These are phyloP conservation scores for Colletotrichum chrysophilum DNA, from an alignment of 2,329 filamentous ascomycete species.

Conservation along the genomic window DNA sequence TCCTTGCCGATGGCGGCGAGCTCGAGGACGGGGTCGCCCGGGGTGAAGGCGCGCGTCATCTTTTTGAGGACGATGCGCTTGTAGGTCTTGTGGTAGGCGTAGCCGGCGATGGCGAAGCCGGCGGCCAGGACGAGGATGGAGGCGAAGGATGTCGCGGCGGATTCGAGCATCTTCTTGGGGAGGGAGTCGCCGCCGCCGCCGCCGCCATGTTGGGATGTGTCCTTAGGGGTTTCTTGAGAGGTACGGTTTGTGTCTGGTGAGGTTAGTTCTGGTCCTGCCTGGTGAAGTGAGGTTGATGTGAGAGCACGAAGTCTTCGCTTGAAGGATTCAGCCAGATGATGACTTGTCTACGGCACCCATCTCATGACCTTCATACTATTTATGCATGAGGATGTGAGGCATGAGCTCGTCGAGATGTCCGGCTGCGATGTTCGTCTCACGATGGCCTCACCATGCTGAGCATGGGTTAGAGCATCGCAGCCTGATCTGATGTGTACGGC, in stretches of 20 bases:
- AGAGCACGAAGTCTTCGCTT: not conserved
- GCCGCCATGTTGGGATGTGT: conserved; percentile 24
- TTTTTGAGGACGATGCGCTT: conserved; percentile 91
- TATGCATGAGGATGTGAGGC: not conserved
- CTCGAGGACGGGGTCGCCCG: conserved; percentile 88
- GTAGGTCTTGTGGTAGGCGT: conserved; percentile 82
- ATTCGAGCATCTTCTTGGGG: conserved; percentile 71
- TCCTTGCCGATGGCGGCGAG: conserved; percentile 72
- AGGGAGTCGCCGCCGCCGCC: conserved; percentile 31
- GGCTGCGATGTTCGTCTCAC: not conserved
- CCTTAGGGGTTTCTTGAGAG: not conserved
- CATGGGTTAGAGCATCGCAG: not conserved
- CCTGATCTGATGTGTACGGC: not conserved
- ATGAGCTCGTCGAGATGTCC: not conserved
- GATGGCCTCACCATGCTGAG: not conserved
- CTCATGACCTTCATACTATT: not conserved
- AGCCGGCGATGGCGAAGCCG: conserved; percentile 71
- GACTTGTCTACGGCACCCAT: not conserved
- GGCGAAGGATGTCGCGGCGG: conserved; percentile 76
- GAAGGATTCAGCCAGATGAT: not conserved
- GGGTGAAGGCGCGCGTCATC: conserved; percentile 89
- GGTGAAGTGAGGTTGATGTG: not conserved
- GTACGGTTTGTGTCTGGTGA: not conserved
- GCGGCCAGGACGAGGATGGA: conserved; percentile 75
- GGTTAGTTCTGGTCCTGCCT: not conserved